These are phyloP conservation scores for Aureobasidium leucospermi DNA, from an alignment of 2,329 filamentous ascomycete species.

Conservation along the genomic window DNA sequence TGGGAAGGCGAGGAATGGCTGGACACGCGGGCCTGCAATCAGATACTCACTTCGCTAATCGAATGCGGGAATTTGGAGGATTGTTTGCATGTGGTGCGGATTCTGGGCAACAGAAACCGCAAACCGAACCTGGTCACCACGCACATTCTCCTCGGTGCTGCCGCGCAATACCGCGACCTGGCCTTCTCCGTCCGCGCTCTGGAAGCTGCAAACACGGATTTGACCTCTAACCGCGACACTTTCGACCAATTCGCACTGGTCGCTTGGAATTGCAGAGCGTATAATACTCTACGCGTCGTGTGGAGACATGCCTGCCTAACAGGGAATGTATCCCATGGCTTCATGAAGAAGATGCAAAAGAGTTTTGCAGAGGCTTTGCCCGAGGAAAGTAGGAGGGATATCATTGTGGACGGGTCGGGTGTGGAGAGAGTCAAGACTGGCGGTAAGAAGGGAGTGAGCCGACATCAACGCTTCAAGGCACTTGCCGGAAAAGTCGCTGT, in stretches of 20 bases:
- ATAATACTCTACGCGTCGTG: constrained; percentile 26
- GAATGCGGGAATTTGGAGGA: constrained; percentile 18
- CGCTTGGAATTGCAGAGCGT: constrained; percentile 20
- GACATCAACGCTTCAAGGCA: not conserved
- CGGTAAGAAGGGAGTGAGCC: not conserved
- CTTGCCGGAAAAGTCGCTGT: not conserved
- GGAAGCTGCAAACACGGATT: not conserved
- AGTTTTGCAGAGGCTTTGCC: not conserved
- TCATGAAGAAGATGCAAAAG: not conserved
- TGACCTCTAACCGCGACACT: constrained; percentile 14
- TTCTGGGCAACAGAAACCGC: constrained; percentile 15
- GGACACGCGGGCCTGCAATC: constrained; percentile 12
- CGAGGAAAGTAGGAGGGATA: too few relatives aligned
- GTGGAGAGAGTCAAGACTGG: not conserved
- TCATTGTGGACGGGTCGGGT: not conserved
- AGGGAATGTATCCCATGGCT: constrained; percentile 17
- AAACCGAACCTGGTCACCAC: constrained; percentile 18
- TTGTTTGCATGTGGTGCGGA: constrained; percentile 19
- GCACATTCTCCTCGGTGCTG: constrained; percentile 22
- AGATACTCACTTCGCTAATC: constrained; percentile 18
- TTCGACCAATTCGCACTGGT: constrained; percentile 21
- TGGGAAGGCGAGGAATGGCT: constrained; percentile 21
- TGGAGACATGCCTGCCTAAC: constrained; percentile 28
- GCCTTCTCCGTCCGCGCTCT: not conserved
- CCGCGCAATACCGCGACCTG: constrained; percentile 15